Base-by-base conservation (phyloP, 352 stramenopile genomes). In the Globisporangium radiosum region DNA sequence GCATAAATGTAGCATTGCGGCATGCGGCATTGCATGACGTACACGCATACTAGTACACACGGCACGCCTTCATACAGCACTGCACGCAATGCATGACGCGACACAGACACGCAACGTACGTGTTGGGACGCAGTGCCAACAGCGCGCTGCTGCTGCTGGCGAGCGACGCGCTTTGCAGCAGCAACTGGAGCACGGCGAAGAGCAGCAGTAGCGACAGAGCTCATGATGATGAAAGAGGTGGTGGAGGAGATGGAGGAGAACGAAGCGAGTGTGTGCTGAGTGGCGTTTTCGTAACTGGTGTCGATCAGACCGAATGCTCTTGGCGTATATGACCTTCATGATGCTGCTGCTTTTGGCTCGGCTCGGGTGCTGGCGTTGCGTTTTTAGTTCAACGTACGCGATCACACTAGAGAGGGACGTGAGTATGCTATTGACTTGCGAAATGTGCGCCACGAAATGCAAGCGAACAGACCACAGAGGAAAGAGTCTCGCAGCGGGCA, bases 101-200 rank as follows among this genome's bases (percentile, higher is more conserved):
- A 47, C 51, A 47, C 39, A 36, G 11, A 59, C 59, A 68, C 11
- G 50, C 36, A 55, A 45, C 36, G 25, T 54, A 81, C 73, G 68
- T 81, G 64, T 52, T 83, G 74, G 1, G 74, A 61, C 7, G 74
- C 80, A 62, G 64, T 73, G 43, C 73, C 63, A 52, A 47, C 50
- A 75, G 59, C 74, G 74, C 47, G 65, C 42, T 11, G 56, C 43
- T 47, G 43, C 13, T 17, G n/a, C 19, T 47, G 38, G 47, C 47
- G 45, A 39, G 17, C 48, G 36, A 19, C 15, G 47, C 56, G 48
- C 56, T 52, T 69, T 3, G 25, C 25, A 3, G 59, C 57, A 42
- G 51, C 36, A 14, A 45, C 39, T 7, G 56, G 19, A 15, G 43
- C 38, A 25, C 53, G 40, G 53, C 56, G 47, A 42, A 47, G 54